Base-by-base conservation (phyloP, 768 basidiomycete genomes). In the Nevesoporus exiguus region DNA sequence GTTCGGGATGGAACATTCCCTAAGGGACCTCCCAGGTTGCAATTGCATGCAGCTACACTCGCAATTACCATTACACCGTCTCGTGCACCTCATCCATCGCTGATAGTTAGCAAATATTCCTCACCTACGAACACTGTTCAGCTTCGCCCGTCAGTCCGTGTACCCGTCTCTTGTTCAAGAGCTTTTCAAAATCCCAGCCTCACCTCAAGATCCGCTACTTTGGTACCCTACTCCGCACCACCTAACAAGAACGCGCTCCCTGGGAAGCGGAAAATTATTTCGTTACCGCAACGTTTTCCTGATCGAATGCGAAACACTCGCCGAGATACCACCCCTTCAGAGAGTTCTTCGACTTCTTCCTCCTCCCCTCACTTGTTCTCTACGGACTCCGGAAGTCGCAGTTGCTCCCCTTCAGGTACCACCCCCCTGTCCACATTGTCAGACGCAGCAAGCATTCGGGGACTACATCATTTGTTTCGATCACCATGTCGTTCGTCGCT, bases 21-120 rank as follows among this genome's bases (percentile, higher is more conserved):
- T 3, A 42, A 15, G 22, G 56, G 46, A 30, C 11, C 42, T 33
- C 19, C 13, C 6, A 22, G 27, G 21, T 5, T 31, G 15, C 42
- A 25, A n/a, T 54, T 57, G 0, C 22, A 49, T n/a, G 55, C 63
- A 19, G 63, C 63, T 2, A 62, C 54, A 5, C 40, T 24, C 14
- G 60, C 63, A 1, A 55, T 64, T 7, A 64, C 64, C 27, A 49
- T 62, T 15, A 31, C 49, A 51, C 60, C 51, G 1, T 44, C 53
- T 19, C 29, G 33, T 25, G 63, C 63, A 22, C 63, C 63, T 19
- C 63, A 66, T 24, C 57, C 63, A 5, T 56, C 60, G 1, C 5
- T 51, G 11, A 24, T 64, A 14, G 21, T 40, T 2, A 1, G n/a
- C 49, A n/a, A 22, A 21, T 48, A 52, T 19, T 17, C 0, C 34